phyloP scores from a whole-genome alignment of 106 monocot genomes.

The Platanthera zijinensis region DNA sequence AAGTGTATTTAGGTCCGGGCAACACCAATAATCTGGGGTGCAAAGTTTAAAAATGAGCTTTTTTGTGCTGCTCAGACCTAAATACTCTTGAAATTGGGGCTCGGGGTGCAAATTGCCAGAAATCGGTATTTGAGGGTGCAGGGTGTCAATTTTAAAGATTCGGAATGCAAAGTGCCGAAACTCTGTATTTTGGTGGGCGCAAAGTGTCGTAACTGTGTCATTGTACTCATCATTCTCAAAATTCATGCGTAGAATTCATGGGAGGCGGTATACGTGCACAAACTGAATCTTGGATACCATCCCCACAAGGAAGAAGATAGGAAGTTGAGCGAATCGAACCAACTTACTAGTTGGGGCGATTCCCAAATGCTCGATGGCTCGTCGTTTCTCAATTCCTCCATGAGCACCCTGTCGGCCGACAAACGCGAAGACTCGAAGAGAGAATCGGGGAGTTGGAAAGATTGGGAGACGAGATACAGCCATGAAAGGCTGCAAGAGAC shows the following conservation, averaged over 20 bases:
- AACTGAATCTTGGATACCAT: conserved; percentile 15
- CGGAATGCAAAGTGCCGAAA: no score
- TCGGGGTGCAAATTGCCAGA: no score
- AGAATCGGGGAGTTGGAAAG: conserved; percentile 14
- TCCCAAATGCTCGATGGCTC: conserved; percentile 37
- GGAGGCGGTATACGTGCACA: conserved; percentile 44
- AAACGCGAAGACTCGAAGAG: conserved; percentile 33
- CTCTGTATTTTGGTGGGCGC: no score
- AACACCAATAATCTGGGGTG: no score
- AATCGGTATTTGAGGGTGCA: no score
- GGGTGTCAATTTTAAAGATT: no score
- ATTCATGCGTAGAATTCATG: conserved; percentile 18
- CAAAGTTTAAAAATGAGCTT: no score
- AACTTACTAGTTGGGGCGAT: conserved; percentile 37
- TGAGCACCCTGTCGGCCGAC: conserved; percentile 31
- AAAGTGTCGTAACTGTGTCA: no score
- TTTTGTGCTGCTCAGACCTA: no score
- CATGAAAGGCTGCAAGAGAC: conserved; percentile 12
- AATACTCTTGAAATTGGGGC: no score
- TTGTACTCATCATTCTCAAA: not conserved
- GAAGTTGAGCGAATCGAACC: conserved; percentile 42
- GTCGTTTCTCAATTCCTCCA: conserved; percentile 17
- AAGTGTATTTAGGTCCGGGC: no score
- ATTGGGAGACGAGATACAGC: conserved; percentile 16
- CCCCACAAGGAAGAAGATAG: conserved; percentile 13